Evolutionary conservation across 164 flowering plant genomes (phyloP).

Genomic region (Akebia trifoliata): DNA sequence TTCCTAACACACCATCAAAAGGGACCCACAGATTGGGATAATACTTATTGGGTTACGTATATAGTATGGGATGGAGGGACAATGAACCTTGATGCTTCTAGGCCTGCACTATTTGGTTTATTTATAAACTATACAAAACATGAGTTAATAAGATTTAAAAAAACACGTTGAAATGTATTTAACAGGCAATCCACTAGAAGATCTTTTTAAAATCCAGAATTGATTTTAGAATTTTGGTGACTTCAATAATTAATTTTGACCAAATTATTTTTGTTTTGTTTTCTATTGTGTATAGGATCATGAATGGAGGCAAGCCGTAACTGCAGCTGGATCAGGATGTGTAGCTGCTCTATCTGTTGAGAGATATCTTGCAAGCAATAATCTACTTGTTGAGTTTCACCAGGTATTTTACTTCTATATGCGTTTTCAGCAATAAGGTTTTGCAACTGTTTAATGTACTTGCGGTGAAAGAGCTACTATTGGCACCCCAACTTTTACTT

Average conservation of each 20-base stretch:
- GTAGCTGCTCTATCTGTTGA: constrained; percentile 95
- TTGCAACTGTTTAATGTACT: not conserved
- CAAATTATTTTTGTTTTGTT: not conserved
- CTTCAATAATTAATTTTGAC: not conserved
- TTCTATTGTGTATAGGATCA: constrained; percentile 51
- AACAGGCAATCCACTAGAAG: not conserved
- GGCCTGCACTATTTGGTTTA: not conserved
- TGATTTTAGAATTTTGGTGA: no score
- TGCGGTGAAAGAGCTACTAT: no score
- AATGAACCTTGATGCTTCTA: not conserved
- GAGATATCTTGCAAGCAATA: constrained; percentile 77
- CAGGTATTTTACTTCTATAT: constrained; percentile 51
- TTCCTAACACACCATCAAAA: no score
- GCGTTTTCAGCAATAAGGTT: not conserved
- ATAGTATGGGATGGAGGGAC: not conserved
- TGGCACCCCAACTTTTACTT: no score
- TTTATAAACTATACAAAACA: not conserved
- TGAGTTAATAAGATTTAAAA: not conserved
- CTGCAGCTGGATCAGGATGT: constrained; percentile 99
- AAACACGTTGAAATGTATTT: not conserved
- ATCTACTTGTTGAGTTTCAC: constrained; percentile 90
- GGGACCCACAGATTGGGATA: no score
- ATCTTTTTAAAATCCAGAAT: no score
- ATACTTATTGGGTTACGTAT: no score
- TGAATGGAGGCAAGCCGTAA: constrained; percentile 99